These are phyloP conservation scores for Paecilomyces formosus DNA, from an alignment of 2,329 filamentous ascomycete genomes.

Conservation along the genomic window DNA sequence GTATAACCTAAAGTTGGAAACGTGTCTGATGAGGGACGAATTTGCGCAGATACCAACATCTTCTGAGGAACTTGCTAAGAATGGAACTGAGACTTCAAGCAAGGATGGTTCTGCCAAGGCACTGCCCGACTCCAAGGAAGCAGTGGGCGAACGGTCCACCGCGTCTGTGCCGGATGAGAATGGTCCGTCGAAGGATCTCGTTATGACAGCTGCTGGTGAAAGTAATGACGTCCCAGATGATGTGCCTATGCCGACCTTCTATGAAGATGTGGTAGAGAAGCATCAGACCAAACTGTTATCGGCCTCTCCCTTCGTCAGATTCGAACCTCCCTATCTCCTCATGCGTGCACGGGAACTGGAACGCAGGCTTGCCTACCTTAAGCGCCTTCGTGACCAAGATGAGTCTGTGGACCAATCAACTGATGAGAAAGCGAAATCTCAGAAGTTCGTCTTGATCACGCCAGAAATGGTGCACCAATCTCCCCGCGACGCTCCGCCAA, in stretches of 20 bases:
- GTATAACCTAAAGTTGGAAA: slow-evolving; percentile 94
- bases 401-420: slow-evolving; percentile 36
- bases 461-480: slow-evolving; percentile 91
- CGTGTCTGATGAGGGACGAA: slow-evolving; percentile 86
- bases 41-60: slow-evolving; percentile 73
- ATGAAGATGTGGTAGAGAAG: slow-evolving; percentile 89
- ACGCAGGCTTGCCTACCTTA: slow-evolving; percentile 71
- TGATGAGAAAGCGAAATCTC: slow-evolving; percentile 56
- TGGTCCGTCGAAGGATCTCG: slow-evolving; percentile 8
- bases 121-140: slow-evolving; percentile 1
- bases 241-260: slow-evolving; percentile 80
- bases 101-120: slow-evolving; percentile 2
- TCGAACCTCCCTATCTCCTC: slow-evolving; percentile 85
- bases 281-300: slow-evolving; percentile 91
- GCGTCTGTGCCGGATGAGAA: slow-evolving; percentile 11
- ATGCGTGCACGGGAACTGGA: slow-evolving; percentile 91
- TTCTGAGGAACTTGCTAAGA: slow-evolving; percentile 38
- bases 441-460: slow-evolving; percentile 82
- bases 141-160: slow-evolving; percentile 7
- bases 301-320: slow-evolving; percentile 92
- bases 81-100: slow-evolving; percentile 5
- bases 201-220: slow-evolving; percentile 10
- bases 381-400: slow-evolving; percentile 69
- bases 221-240: slow-evolving; percentile 60
- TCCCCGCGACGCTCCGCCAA: slow-evolving; percentile 69